Evolutionary conservation across 192 early-diverging fungal species (phyloP).

Genomic region (Diversispora eburnea): DNA sequence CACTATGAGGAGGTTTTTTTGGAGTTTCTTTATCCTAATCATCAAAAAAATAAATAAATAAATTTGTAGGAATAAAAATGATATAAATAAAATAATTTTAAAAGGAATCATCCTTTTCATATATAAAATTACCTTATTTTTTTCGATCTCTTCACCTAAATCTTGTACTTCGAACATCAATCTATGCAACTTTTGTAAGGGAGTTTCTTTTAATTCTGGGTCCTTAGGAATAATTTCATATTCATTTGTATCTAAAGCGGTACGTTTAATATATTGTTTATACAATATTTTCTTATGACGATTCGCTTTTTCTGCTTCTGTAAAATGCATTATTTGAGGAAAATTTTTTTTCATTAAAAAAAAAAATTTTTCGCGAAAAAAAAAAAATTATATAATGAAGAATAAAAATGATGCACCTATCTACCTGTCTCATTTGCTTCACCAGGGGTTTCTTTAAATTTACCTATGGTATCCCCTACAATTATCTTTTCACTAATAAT

Average conservation of each 20-base stretch:
- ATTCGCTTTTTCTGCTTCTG: conserved; percentile 48
- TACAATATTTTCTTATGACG: conserved; percentile 59
- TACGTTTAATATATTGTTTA: conserved; percentile 48
- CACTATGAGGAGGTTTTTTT: conserved; percentile 39
- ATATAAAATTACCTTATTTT: conserved; percentile 40
- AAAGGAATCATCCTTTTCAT: too few relatives aligned
- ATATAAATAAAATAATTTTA: not conserved
- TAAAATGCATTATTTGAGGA: not conserved
- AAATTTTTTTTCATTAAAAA: not conserved
- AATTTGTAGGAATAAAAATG: not conserved
- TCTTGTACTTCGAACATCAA: conserved; percentile 83
- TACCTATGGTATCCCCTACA: conserved; percentile 49
- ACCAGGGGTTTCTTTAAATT: conserved; percentile 54
- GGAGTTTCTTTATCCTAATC: not conserved
- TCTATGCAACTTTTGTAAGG: conserved; percentile 69
- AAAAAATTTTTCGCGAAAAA: not conserved
- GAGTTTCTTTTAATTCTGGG: conserved; percentile 59
- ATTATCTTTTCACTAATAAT: conserved; percentile 54
- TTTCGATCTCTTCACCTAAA: conserved; percentile 65
- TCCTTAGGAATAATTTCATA: conserved; percentile 56
- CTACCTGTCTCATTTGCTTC: conserved; percentile 54
- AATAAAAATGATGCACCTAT: not conserved
- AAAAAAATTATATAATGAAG: too few relatives aligned
- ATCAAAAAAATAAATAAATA: not conserved
- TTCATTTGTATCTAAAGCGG: conserved; percentile 49